Conservation (phyloP, 345 rosid species). For the Kandelia obovata region DNA sequence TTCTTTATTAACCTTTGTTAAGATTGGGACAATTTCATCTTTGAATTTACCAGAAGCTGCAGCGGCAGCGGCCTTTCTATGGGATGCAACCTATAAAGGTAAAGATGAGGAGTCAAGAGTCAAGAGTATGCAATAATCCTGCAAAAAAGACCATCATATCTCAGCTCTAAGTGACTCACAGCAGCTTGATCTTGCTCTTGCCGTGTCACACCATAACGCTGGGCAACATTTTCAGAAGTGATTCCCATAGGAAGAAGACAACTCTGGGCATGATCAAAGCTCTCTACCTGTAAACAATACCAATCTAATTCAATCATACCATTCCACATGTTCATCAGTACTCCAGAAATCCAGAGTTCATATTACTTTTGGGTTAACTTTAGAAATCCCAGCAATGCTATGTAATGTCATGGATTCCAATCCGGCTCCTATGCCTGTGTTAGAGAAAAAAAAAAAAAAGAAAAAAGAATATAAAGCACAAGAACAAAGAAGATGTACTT, state of each 20-base stretch:
- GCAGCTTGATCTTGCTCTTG: slow-evolving; percentile 91
- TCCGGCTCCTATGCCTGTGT: slow-evolving; percentile 83
- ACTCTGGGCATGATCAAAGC: slow-evolving; percentile 64
- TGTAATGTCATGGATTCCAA: slow-evolving; percentile 79
- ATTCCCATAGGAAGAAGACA: slow-evolving; percentile 98
- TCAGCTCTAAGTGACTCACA: slow-evolving; percentile 35
- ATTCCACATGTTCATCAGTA: slow-evolving; percentile 2
- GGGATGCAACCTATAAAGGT: slow-evolving; percentile 70
- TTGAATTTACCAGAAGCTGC: slow-evolving; percentile 76
- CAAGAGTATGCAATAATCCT: slow-evolving; percentile 6
- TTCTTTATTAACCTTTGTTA: slow-evolving; percentile 56
- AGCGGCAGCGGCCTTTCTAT: slow-evolving; percentile 88
- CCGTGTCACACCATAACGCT: slow-evolving; percentile 70
- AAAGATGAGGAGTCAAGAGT: slow-evolving; percentile 7
- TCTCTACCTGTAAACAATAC: slow-evolving; percentile 40
- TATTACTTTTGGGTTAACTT: slow-evolving; percentile 66
- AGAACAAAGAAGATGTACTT: background rate
- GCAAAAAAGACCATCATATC: background rate
- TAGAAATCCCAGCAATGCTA: slow-evolving; percentile 10
- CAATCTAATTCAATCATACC: slow-evolving; percentile 7
- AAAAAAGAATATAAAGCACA: background rate
- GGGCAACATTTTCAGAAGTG: slow-evolving; percentile 95
- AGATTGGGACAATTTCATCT: slow-evolving; percentile 81
- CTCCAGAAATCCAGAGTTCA: background rate
- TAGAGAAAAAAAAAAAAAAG: slow-evolving; percentile 5